Evolutionary conservation across 129 eudicot genomes (phyloP), one percentile per base, ranked within the genome.

Genomic region (Deinandra increscens): DNA sequence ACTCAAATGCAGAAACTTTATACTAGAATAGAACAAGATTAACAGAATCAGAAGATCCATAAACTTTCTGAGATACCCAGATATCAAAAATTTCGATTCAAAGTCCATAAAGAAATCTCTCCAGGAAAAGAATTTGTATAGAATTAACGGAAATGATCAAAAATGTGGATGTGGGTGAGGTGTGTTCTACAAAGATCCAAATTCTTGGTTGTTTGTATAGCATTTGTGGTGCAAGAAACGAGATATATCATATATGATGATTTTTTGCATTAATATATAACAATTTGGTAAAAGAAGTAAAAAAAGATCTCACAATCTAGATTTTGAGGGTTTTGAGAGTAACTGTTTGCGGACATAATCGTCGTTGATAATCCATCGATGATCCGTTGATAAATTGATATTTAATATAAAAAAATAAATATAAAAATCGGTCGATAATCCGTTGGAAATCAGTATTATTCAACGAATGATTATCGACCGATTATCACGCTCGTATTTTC

Each of bases 21-120:
- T 59, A 55, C 89, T 84, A 14, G 87, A 60, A 18, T 79, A 63
- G 41, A 83, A 80, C 85, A 87, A 45, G 63, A 83, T 51, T 14
- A 81, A 80, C 13, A 87, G 9, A 11, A 78, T 76, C 37, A 87
- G 41, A 48, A 79, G 66, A 64, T 78, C 56, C 31, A 72, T 22
- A 7, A 84, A 31, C 39, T 69, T 72, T 54, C 60, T 71, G 64
- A 86, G 73, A 69, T 74, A 75, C 44, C 84, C 90, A 72, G 74
- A 80, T 41, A 79, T 64, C 56, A 78, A 60, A 81, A 81, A 62
- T 76, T 75, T 71, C 2, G 83, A 60, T 42, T 41, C 71, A 70
- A 70, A 75, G 15, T 81, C 85, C 97, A 93, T 89, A 7, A 78
- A 48, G 31, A 75, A 18, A n/a, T n/a, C n/a, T n/a, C n/a, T n/a